phyloP scores from a whole-genome alignment of 257 asterid genomes.

The Eustoma russellianum region DNA sequence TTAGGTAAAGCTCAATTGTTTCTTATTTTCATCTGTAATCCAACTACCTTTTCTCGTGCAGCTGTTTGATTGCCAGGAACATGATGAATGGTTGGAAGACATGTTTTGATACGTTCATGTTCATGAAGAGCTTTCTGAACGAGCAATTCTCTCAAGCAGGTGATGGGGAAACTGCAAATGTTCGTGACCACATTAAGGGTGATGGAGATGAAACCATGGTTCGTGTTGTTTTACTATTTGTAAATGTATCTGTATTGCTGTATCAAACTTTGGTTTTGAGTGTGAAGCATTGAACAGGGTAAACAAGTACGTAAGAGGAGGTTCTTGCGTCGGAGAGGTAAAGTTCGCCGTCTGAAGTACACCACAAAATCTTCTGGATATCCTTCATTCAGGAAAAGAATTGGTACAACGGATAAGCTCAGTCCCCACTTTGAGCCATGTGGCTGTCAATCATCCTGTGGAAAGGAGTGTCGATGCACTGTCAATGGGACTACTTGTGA shows the following conservation, averaged over 20 bases:
- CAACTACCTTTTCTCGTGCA: slow-evolving; percentile 32
- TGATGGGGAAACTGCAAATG: slow-evolving; percentile 33
- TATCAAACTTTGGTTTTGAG: background rate
- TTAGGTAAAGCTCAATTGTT: background rate
- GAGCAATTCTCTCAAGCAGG: slow-evolving; percentile 35
- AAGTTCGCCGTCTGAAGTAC: slow-evolving; percentile 85
- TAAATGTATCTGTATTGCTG: slow-evolving; percentile 5
- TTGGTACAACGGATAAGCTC: slow-evolving; percentile 83
- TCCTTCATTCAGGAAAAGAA: slow-evolving; percentile 75
- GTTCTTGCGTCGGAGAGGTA: slow-evolving; percentile 80
- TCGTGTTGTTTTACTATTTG: slow-evolving; percentile 23
- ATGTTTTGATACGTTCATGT: slow-evolving; percentile 65
- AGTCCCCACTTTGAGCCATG: slow-evolving; percentile 90
- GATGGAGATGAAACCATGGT: slow-evolving; percentile 68
- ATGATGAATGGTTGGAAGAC: slow-evolving; percentile 76
- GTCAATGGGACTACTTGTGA: slow-evolving; percentile 87
- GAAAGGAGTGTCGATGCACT: slow-evolving; percentile 81
- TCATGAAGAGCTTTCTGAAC: too few relatives aligned
- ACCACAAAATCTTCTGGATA: slow-evolving; percentile 90
- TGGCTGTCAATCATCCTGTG: slow-evolving; percentile 84
- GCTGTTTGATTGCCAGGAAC: slow-evolving; percentile 94
- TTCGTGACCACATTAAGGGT: slow-evolving; percentile 52
- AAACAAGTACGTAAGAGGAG: slow-evolving; percentile 71
- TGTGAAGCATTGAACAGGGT: slow-evolving; percentile 39
- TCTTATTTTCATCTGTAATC: background rate